These are phyloP conservation scores for Artemisia argyi DNA, from an alignment of 129 eudicot genomes.

Conservation along the genomic window DNA sequence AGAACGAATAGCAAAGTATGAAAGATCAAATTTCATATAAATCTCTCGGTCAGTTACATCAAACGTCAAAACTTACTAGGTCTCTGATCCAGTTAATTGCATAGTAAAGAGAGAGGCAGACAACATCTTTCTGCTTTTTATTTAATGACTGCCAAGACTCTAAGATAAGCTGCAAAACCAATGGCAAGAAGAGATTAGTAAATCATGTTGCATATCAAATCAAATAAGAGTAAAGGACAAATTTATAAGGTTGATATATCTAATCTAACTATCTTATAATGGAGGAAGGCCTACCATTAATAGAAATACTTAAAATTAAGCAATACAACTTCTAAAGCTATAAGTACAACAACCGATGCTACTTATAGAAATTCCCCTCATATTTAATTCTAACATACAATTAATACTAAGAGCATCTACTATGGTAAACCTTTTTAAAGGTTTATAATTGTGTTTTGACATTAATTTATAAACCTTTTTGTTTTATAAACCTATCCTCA, in stretches of 20 bases:
- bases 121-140: slow-evolving; percentile 60
- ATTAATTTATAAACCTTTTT: too few species aligned
- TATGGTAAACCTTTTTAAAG: too few species aligned
- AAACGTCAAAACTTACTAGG: slow-evolving; percentile 49
- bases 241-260: slow-evolving; percentile 8
- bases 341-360: too few species aligned
- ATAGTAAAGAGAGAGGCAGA: slow-evolving; percentile 70
- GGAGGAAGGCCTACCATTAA: too few species aligned
- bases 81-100: slow-evolving; percentile 87
- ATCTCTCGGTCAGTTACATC: slow-evolving; percentile 1
- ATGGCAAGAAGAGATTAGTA: slow-evolving; percentile 22
- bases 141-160: slow-evolving; percentile 53
- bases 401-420: too few species aligned
- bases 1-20: slow-evolving; percentile 15
- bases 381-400: too few species aligned
- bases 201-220: slow-evolving; percentile 7
- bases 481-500: too few species aligned
- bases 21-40: slow-evolving; percentile 11
- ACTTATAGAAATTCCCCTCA: too few species aligned
- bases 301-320: too few species aligned
- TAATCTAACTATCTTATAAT: too few species aligned
- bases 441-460: too few species aligned
- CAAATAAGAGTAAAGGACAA: not conserved
- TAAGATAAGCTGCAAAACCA: slow-evolving; percentile 47
- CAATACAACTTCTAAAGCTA: too few species aligned